phyloP scores from a whole-genome alignment of 1,284 basidiomycete species.

The Tetrapyrgos nigripes region DNA sequence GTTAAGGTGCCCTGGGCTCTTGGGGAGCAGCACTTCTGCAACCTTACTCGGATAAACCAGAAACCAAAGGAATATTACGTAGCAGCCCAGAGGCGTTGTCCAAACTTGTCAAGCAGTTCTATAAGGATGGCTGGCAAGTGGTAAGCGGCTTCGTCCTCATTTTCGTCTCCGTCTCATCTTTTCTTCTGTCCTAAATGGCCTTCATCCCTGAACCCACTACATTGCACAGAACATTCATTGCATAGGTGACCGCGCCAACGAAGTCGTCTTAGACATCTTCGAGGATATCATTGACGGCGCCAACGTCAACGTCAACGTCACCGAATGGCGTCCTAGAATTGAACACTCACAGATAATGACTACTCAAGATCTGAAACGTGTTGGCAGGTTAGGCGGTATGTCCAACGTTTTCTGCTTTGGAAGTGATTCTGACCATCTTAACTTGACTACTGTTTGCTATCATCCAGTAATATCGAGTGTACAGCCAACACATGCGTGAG shows the following conservation, averaged over 20 bases:
- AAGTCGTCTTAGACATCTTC: conserved; percentile 81
- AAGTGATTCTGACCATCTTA: background rate
- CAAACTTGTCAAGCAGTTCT: conserved; percentile 66
- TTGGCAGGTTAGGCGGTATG: conserved; percentile 76
- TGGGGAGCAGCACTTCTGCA: conserved; percentile 88
- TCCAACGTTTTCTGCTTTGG: conserved; percentile 7
- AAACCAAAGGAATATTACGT: conserved; percentile 74
- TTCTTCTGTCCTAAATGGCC: too few species aligned
- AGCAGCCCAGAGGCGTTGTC: conserved; percentile 58
- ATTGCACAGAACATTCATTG: conserved; percentile 82
- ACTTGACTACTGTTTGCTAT: background rate
- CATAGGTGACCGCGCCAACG: conserved; percentile 91
- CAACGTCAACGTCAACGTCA: conserved; percentile 40
- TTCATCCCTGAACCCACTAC: conserved; percentile 3
- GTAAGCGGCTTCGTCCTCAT: conserved; percentile 48
- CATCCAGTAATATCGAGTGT: conserved; percentile 85
- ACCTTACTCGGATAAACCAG: conserved; percentile 84
- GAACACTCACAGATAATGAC: conserved; percentile 94
- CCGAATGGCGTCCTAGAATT: conserved; percentile 72
- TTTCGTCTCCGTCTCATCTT: background rate
- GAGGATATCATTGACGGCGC: conserved; percentile 52
- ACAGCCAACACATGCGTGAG: conserved; percentile 91
- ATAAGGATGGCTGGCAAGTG: conserved; percentile 73
- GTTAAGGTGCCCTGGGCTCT: conserved; percentile 75
- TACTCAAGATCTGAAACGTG: conserved; percentile 68